Evolutionary conservation across 805 yeast species (phyloP).

Genomic region (Tetrapisispora taiwanensis): DNA sequence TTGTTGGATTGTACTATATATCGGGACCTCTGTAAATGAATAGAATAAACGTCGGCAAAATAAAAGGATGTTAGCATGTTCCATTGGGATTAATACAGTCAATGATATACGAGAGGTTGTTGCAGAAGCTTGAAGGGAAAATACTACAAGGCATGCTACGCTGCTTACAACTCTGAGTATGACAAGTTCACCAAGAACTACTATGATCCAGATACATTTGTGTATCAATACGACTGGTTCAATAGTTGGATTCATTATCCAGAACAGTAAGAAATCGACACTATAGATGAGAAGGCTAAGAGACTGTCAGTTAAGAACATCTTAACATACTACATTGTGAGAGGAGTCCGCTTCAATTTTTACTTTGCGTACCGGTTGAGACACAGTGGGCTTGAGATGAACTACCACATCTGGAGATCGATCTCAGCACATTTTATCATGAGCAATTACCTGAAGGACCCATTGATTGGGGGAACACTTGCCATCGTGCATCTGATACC

Average conservation of each 20-base stretch:
- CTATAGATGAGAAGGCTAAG: not conserved
- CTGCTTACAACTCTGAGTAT: not conserved
- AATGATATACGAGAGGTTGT: not conserved
- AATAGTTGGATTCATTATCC: not conserved
- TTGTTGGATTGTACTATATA: no score
- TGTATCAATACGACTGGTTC: not conserved
- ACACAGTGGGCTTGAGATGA: not conserved
- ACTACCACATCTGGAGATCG: not conserved
- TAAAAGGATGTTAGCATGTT: no score
- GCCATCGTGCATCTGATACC: not conserved
- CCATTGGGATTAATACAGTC: no score
- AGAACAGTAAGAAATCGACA: not conserved
- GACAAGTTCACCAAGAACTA: not conserved
- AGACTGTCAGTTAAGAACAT: not conserved
- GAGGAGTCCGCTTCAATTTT: not conserved
- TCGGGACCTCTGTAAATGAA: no score
- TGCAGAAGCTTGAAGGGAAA: not conserved
- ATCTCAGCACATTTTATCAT: conserved; percentile 1
- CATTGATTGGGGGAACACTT: conserved; percentile 1
- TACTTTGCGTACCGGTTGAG: conserved; percentile 1
- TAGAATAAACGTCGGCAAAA: no score
- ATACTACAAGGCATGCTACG: not conserved
- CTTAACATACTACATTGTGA: not conserved
- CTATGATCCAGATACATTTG: not conserved
- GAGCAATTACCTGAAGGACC: conserved; percentile 3